Conservation (phyloP, 176 grass and related monocot genomes). For the Coix lacrymajobi region DNA sequence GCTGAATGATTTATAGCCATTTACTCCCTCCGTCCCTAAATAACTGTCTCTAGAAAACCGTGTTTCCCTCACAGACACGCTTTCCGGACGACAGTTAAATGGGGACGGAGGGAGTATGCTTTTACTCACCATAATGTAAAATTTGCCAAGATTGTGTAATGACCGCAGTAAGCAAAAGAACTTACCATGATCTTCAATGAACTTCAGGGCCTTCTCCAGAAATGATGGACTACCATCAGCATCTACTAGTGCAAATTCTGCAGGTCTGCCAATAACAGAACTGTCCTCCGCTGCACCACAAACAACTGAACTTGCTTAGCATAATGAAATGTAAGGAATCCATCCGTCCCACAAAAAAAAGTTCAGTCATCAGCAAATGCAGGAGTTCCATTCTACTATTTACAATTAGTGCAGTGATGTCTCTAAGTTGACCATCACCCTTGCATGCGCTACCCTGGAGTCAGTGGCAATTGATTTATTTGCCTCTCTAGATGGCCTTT, state of each 20-base stretch:
- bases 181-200: constrained; percentile 93
- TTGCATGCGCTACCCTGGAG: not conserved
- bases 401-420: not conserved
- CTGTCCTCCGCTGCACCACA: constrained; percentile 53
- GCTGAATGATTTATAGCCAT: not conserved
- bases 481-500: not conserved
- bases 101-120: too few relatives aligned
- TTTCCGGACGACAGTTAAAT: too few relatives aligned
- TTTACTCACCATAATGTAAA: not conserved
- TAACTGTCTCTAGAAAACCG: too few relatives aligned
- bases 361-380: not conserved
- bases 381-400: constrained; percentile 8
- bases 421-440: not conserved
- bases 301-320: constrained; percentile 26
- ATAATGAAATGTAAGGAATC: constrained; percentile 18
- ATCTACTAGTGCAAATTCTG: constrained; percentile 74
- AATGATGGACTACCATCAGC: constrained; percentile 82
- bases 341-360: not conserved
- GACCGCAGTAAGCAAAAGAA: constrained; percentile 10
- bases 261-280: constrained; percentile 68
- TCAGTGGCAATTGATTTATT: not conserved
- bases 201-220: constrained; percentile 89
- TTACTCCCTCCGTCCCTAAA: too few relatives aligned
- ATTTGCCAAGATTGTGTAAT: not conserved
- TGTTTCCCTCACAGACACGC: too few relatives aligned